Evolutionary conservation across 805 yeast species (phyloP).

Genomic region (Yarrowia phangngaensis): DNA sequence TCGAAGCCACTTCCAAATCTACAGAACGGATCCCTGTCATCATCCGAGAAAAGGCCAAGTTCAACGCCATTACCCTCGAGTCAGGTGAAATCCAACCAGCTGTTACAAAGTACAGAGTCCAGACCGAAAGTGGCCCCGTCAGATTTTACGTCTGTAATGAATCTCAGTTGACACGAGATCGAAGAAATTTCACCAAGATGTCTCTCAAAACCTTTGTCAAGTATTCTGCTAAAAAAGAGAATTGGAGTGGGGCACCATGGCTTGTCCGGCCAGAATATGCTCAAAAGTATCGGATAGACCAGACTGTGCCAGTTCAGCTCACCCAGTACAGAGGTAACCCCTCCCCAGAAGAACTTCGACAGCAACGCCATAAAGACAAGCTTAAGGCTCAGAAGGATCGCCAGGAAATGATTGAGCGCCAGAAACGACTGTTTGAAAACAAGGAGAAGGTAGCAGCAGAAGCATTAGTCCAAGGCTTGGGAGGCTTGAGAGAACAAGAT

Average conservation of each 20-base stretch:
- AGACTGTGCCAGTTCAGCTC: conserved; percentile 35
- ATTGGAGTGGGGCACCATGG: conserved; percentile 94
- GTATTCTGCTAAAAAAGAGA: conserved; percentile 68
- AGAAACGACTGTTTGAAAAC: conserved; percentile 12
- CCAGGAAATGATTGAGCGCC: conserved; percentile 10
- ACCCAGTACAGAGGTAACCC: conserved; percentile 28
- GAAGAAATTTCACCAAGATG: conserved; percentile 85
- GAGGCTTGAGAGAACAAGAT: conserved; percentile 10
- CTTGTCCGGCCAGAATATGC: conserved; percentile 78
- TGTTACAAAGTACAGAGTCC: conserved; percentile 66
- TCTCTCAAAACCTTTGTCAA: conserved; percentile 84
- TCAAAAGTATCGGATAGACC: conserved; percentile 55
- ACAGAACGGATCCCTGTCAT: conserved; percentile 51
- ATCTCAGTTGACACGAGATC: conserved; percentile 70
- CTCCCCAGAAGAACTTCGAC: conserved; percentile 23
- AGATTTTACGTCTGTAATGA: conserved; percentile 69
- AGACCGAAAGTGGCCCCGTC: conserved; percentile 46
- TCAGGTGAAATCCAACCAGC: conserved; percentile 47
- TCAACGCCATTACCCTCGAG: conserved; percentile 40
- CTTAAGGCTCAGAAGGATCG: conserved; percentile 24
- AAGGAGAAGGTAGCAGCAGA: conserved; percentile 22
- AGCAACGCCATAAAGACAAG: conserved; percentile 24
- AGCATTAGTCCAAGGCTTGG: conserved; percentile 4
- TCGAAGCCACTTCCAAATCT: conserved; percentile 8
- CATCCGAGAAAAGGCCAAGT: conserved; percentile 82